Evolutionary conservation across 345 rosid species (phyloP).

Genomic region (Citrus glauca): DNA sequence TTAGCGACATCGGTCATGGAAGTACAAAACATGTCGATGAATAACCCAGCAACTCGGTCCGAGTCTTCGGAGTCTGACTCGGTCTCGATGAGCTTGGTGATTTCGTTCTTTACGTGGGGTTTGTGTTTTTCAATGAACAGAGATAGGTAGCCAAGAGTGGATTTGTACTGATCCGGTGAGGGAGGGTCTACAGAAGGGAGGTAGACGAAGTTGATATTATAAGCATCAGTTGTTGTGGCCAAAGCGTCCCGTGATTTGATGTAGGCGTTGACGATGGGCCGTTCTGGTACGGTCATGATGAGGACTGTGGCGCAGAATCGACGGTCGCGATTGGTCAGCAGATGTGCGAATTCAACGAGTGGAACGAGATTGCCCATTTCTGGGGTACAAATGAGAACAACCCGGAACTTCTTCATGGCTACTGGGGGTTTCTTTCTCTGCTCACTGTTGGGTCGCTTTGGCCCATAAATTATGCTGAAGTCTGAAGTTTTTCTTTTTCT

Average conservation of each 20-base stretch:
- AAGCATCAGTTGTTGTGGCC: not conserved
- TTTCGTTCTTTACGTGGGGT: conserved; percentile 17
- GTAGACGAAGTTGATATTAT: conserved; percentile 21
- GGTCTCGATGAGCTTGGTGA: conserved; percentile 16
- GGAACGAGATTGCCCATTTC: conserved; percentile 26
- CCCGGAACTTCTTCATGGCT: not conserved
- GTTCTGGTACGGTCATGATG: conserved; percentile 11
- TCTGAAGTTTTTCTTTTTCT: too few species aligned
- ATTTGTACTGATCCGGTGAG: conserved; percentile 18
- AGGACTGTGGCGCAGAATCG: conserved; percentile 22
- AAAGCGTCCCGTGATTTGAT: conserved; percentile 9
- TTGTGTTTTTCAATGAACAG: conserved; percentile 23
- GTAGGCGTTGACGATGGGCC: conserved; percentile 20
- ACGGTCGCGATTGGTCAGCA: conserved; percentile 16
- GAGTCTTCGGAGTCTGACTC: not conserved
- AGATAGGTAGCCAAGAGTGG: conserved; percentile 17
- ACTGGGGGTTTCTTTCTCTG: not conserved
- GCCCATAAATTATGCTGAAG: not conserved
- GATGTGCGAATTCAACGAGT: conserved; percentile 24
- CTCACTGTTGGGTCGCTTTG: not conserved
- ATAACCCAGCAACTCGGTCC: conserved; percentile 18
- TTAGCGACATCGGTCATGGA: conserved; percentile 30
- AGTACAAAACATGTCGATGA: conserved; percentile 37
- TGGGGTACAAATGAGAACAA: conserved; percentile 25
- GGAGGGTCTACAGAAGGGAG: conserved; percentile 26